Evolutionary conservation across 129 eudicot genomes (phyloP).

Genomic region (Arctium lappa): DNA sequence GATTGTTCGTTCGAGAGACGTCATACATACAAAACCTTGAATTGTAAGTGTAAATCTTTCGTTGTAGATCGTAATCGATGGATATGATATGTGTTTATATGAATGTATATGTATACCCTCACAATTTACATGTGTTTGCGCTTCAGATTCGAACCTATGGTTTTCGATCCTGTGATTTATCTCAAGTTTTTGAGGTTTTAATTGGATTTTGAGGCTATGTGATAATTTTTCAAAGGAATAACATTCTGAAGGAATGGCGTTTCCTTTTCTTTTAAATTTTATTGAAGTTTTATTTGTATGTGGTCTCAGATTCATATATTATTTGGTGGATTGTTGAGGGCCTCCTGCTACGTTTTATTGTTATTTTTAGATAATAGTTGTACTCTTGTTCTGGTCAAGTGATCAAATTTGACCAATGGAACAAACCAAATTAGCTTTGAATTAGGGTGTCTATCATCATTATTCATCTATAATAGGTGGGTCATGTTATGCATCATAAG

Average conservation of each 20-base stretch:
- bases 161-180: background rate
- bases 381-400: background rate
- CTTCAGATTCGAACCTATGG: background rate
- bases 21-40: background rate
- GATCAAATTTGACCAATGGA: background rate
- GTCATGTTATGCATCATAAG: background rate
- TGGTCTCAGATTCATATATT: background rate
- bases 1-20: slow-evolving; percentile 12
- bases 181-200: background rate
- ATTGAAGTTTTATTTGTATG: background rate
- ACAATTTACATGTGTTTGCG: background rate
- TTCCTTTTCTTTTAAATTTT: background rate
- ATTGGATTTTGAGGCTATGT: background rate
- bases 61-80: background rate
- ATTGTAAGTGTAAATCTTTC: slow-evolving; percentile 16
- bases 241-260: background rate
- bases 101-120: background rate
- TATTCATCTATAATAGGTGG: background rate
- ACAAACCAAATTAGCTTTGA: background rate
- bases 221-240: background rate
- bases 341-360: background rate
- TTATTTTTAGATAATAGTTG: background rate
- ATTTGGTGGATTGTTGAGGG: background rate
- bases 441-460: background rate
- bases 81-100: slow-evolving; percentile 5